A percentile compares a stretch with the other conserved stretches of the same genome.
Conservation (phyloP, 169 alveolate genomes). For the Eimeria mitis region DNA sequence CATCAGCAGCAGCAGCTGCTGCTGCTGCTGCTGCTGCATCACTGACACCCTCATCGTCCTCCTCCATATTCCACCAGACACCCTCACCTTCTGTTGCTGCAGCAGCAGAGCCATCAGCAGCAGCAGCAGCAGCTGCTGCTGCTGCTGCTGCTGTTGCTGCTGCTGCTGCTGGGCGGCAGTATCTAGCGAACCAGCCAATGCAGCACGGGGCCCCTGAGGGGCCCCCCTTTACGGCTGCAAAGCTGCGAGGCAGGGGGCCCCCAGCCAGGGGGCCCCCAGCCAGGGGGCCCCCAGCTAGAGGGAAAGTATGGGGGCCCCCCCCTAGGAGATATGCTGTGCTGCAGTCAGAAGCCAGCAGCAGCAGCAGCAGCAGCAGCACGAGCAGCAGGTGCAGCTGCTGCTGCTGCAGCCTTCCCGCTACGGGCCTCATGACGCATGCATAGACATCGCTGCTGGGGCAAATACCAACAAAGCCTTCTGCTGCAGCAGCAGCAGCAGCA, state of each 20-base stretch:
- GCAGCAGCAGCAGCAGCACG: constrained; percentile 24
- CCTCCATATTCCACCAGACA: background rate
- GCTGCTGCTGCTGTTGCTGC: constrained; percentile 32
- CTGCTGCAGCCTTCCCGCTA: constrained; percentile 1
- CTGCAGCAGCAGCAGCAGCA: background rate
- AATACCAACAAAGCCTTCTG: background rate
- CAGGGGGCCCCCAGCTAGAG: background rate
- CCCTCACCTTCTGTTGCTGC: background rate
- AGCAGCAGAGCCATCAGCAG: background rate
- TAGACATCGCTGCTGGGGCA: background rate
- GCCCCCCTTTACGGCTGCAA: background rate
- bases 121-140: background rate
- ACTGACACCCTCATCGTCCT: background rate
- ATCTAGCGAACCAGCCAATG: background rate
- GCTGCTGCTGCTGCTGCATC: background rate
- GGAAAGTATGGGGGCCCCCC: background rate
- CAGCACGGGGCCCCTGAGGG: background rate
- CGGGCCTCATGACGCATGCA: background rate
- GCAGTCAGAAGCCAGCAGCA: background rate
- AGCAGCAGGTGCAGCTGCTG: constrained; percentile 1
- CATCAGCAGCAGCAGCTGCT: background rate
- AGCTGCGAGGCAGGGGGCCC: background rate
- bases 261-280: background rate
- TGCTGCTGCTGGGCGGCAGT: background rate
- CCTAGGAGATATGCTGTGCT: background rate